Percentiles rank a stretch among this genome's conserved stretches.
phyloP scores from a whole-genome alignment of 805 yeast genomes.

The Saccharomycopsis sp. region DNA sequence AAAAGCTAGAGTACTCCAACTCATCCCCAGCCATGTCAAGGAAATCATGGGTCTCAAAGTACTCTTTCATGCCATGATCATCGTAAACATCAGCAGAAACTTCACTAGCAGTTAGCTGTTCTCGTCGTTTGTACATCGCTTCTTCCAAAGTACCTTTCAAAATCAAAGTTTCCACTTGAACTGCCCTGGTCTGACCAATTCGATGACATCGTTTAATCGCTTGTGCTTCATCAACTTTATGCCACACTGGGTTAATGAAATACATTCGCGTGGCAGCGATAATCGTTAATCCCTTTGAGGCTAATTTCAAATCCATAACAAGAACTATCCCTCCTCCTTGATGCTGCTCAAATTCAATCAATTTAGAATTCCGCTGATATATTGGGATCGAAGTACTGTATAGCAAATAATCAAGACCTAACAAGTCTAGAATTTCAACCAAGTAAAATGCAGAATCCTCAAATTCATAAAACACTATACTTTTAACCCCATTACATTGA shows the following conservation, averaged over 20 bases:
- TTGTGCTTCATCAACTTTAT: constrained; percentile 61
- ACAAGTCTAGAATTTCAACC: constrained; percentile 54
- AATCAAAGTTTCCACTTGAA: constrained; percentile 61
- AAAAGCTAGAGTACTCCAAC: constrained; percentile 27
- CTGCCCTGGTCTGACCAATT: constrained; percentile 61
- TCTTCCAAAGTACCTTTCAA: constrained; percentile 59
- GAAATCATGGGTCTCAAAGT: constrained; percentile 44
- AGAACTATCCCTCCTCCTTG: constrained; percentile 44
- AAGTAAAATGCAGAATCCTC: constrained; percentile 66
- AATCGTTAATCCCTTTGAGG: constrained; percentile 65
- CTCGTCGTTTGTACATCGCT: constrained; percentile 41
- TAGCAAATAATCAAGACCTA: constrained; percentile 54
- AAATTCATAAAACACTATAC: constrained; percentile 61
- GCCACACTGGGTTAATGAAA: constrained; percentile 70
- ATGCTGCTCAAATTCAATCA: constrained; percentile 42
- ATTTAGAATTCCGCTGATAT: constrained; percentile 43
- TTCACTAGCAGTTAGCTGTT: constrained; percentile 20
- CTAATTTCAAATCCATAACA: constrained; percentile 60
- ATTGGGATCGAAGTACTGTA: constrained; percentile 56
- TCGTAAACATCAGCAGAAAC: constrained; percentile 40
- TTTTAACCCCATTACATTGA: constrained; percentile 39
- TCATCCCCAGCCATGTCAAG: constrained; percentile 31
- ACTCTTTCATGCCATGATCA: constrained; percentile 52
- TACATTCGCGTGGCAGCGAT: constrained; percentile 63
- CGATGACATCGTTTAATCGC: constrained; percentile 74